These are phyloP conservation scores for Trametes punicea DNA, from an alignment of 768 basidiomycete species.

Conservation along the genomic window DNA sequence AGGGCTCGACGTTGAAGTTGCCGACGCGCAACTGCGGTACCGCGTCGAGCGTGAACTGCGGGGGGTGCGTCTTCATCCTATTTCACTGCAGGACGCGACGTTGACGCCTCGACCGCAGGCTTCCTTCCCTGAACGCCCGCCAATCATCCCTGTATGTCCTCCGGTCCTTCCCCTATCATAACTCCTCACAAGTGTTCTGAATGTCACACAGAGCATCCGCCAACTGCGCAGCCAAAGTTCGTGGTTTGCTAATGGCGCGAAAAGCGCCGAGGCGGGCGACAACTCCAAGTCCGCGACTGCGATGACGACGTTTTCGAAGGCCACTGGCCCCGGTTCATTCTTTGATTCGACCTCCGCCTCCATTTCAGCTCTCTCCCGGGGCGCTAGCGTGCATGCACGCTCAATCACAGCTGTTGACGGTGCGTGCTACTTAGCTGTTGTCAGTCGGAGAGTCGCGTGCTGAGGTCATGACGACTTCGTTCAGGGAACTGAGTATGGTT, in stretches of 20 bases:
- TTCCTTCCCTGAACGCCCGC: conserved; percentile 4
- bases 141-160: conserved; percentile 14
- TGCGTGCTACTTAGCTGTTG: too few relatives aligned
- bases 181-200: too few relatives aligned
- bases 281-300: conserved; percentile 1
- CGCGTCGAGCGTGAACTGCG: conserved; percentile 7
- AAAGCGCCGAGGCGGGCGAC: not conserved
- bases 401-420: conserved; percentile 16
- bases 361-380: not conserved
- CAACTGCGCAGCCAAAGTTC: conserved; percentile 12
- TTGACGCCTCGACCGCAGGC: not conserved
- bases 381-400: conserved; percentile 8
- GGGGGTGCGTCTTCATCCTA: not conserved
- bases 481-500: too few relatives aligned
- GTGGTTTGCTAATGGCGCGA: conserved; percentile 10
- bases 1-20: conserved; percentile 8
- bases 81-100: not conserved
- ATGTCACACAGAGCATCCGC: conserved; percentile 2
- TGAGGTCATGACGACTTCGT: too few relatives aligned
- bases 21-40: conserved; percentile 14
- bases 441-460: too few relatives aligned
- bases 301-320: not conserved
- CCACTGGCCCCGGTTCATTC: not conserved
- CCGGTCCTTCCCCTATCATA: too few relatives aligned
- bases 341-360: not conserved